phyloP scores from a whole-genome alignment of 2,329 filamentous ascomycete genomes.

The Clarireedia paspali region DNA sequence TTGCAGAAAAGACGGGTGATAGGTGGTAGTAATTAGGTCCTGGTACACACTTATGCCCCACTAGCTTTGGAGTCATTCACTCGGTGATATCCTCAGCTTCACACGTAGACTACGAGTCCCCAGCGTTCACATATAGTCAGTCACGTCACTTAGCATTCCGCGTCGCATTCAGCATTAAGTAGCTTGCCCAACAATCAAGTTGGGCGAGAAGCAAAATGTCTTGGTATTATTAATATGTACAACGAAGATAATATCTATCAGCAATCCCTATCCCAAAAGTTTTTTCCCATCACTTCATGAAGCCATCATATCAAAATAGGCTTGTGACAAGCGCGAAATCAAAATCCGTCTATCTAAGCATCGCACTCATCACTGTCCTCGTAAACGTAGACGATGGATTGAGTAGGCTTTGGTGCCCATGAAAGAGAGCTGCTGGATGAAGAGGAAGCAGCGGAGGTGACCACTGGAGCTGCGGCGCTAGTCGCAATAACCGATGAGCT shows the following conservation, averaged over 20 bases:
- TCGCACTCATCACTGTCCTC: slow-evolving; percentile 1
- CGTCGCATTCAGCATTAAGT: too few species aligned
- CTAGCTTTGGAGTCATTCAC: too few species aligned
- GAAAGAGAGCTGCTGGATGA: background rate
- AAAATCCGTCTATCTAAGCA: background rate
- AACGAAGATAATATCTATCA: background rate
- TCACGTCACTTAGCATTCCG: too few species aligned
- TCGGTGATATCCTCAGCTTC: too few species aligned
- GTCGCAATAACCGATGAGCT: background rate
- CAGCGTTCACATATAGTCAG: too few species aligned
- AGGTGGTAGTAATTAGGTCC: too few species aligned
- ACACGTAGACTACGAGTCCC: too few species aligned
- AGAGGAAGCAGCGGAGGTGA: background rate
- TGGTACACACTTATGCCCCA: too few species aligned
- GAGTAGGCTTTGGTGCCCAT: background rate
- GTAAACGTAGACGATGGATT: background rate
- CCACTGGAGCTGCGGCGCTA: background rate
- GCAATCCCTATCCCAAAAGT: background rate
- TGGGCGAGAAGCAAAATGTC: too few species aligned
- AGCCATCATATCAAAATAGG: background rate
- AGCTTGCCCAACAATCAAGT: too few species aligned
- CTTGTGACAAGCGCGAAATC: too few species aligned
- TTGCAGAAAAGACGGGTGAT: too few species aligned
- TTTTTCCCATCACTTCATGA: background rate
- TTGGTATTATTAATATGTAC: background rate